These are phyloP conservation scores for Ogataea minuta DNA, from an alignment of 805 yeast species.

Conservation along the genomic window DNA sequence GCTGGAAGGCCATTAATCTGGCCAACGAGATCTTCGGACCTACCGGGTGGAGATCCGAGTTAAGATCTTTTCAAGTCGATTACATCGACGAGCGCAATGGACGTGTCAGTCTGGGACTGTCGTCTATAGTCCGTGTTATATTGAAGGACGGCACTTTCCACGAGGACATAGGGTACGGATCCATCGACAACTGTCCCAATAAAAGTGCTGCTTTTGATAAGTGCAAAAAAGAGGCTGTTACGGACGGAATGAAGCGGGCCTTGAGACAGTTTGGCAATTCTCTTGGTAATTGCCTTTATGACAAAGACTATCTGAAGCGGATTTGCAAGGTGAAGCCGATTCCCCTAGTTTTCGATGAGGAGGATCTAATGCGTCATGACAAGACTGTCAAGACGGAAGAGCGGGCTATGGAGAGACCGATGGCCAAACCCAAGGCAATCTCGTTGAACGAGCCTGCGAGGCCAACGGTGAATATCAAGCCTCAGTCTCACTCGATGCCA, in stretches of 20 bases:
- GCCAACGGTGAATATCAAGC: conserved; percentile 5
- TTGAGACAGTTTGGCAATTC: conserved; percentile 78
- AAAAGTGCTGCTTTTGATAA: conserved; percentile 75
- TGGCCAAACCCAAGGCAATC: conserved; percentile 6
- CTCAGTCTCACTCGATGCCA: conserved; percentile 17
- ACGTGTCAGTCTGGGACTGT: conserved; percentile 61
- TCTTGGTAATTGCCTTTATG: conserved; percentile 81
- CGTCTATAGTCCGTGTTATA: conserved; percentile 68
- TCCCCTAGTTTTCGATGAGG: conserved; percentile 32
- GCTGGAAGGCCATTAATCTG: conserved; percentile 77
- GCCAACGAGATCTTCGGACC: conserved; percentile 84
- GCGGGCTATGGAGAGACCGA: background rate
- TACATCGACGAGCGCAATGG: conserved; percentile 64
- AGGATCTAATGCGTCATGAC: conserved; percentile 32
- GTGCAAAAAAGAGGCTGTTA: conserved; percentile 81
- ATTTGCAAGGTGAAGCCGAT: conserved; percentile 43
- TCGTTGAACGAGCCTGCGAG: conserved; percentile 11
- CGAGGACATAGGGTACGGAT: conserved; percentile 76
- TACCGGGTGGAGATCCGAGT: conserved; percentile 79
- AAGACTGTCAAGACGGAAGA: conserved; percentile 6
- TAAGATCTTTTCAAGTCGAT: conserved; percentile 63
- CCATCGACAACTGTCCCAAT: conserved; percentile 64
- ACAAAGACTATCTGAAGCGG: conserved; percentile 58
- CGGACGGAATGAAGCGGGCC: conserved; percentile 78
- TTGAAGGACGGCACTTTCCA: conserved; percentile 80